Evolutionary conservation across 2,329 filamentous ascomycete genomes (phyloP), one percentile per base, ranked within the genome.

Genomic region (Scortechinia acanthostroma): DNA sequence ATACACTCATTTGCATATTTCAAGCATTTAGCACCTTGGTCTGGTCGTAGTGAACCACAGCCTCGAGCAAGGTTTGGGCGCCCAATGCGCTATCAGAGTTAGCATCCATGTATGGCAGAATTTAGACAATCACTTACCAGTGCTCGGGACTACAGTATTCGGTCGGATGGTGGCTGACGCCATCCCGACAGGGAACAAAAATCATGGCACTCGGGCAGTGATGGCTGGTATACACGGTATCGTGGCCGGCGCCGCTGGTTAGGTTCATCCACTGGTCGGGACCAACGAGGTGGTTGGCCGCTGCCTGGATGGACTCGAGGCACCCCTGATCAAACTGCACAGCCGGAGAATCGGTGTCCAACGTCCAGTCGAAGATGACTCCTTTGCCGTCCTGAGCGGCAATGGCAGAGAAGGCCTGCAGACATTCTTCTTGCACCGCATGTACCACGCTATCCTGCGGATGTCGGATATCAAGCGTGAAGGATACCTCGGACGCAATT

Each of bases 291-390:
- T 83, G 69, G 3, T 63, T 61, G 0, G 82, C 80, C 19, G 81
- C 77, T 35, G 74, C 68, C 43, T 74, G 68, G 5, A 89, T 83
- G 23, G 79, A 81, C 1, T 64, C 59, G 46, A 89, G 82, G 55
- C 85, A 89, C 51, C 83, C 77, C 4, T 71, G 59, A 52, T 88
- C 71, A 61, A 90, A 90, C 22, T 70, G 68, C 0, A 80, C 75
- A 1, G 81, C 81, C 0, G 76, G 73, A 2, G 71, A 78, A 43
- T 77, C 70, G 51, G 79, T 80, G 55, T 88, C 82, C 2, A 80
- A 69, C 3, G 63, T 64, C 70, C 83, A 86, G 35, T 40, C 35
- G 35, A 40, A 40, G 35, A 6, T 40, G 2, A 60, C 58, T 0
- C 60, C 61, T 3, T 50, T 51, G 0, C 58, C 58, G 6, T 59